These are phyloP conservation scores for Tylopilus balloui DNA, from an alignment of 768 basidiomycete species.

Conservation along the genomic window DNA sequence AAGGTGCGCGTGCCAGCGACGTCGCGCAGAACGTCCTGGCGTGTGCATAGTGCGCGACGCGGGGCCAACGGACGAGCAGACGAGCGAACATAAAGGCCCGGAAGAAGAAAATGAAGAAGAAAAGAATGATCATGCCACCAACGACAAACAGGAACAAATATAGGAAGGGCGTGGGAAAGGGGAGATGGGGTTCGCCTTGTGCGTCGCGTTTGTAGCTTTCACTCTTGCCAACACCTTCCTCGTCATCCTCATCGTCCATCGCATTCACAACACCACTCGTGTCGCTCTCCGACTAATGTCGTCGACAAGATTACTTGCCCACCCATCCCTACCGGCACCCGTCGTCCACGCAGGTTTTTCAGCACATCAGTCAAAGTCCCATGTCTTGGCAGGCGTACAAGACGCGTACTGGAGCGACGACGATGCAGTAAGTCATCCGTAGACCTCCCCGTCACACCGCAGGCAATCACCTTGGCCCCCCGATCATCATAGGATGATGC, in stretches of 20 bases:
- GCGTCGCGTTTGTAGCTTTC: conserved; percentile 23
- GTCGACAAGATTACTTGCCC: conserved; percentile 51
- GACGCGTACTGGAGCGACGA: conserved; percentile 98
- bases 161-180: conserved; percentile 19
- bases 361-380: conserved; percentile 74
- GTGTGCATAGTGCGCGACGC: conserved; percentile 13
- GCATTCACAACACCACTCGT: conserved; percentile 1
- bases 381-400: conserved; percentile 84
- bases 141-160: conserved; percentile 23
- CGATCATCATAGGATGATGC: conserved; percentile 74
- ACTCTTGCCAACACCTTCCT: conserved; percentile 9
- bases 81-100: conserved; percentile 16
- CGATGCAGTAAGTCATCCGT: conserved; percentile 56
- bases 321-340: conserved; percentile 67
- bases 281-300: conserved; percentile 36
- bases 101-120: not conserved
- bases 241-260: conserved; percentile 19
- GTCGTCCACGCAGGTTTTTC: conserved; percentile 68
- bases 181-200: conserved; percentile 20
- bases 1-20: conserved; percentile 7
- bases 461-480: conserved; percentile 13
- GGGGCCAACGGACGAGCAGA: conserved; percentile 23
- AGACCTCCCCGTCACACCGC: conserved; percentile 4
- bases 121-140: conserved; percentile 8
- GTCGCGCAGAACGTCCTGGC: conserved; percentile 14